These are phyloP conservation scores for Endothia cerciana DNA, from an alignment of 2,329 filamentous ascomycete genomes.

Conservation along the genomic window DNA sequence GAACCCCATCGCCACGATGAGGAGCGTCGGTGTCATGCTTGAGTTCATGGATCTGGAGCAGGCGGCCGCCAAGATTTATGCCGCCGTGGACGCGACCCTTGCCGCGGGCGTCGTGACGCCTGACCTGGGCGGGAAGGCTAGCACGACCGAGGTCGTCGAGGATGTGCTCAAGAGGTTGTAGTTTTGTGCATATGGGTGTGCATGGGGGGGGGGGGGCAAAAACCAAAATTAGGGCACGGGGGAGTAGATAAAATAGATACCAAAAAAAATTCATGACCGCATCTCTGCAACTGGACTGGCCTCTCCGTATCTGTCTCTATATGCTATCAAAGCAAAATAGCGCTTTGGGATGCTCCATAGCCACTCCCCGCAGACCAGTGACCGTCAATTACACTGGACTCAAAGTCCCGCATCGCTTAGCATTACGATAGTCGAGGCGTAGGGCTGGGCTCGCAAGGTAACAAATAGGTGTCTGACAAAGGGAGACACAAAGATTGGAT, in stretches of 20 bases:
- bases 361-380: too few species aligned
- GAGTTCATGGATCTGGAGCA: constrained; percentile 89
- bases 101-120: constrained; percentile 84
- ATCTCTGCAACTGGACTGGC: neutral
- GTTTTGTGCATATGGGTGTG: neutral
- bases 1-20: constrained; percentile 93
- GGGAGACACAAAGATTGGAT: too few species aligned
- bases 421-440: too few species aligned
- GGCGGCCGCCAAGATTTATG: constrained; percentile 88
- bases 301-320: neutral
- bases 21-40: constrained; percentile 91
- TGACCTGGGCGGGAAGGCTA: constrained; percentile 86
- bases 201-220: neutral
- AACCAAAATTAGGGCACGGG: neutral
- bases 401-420: neutral
- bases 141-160: constrained; percentile 82
- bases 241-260: constrained; percentile 24
- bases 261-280: constrained; percentile 6
- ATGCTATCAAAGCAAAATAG: neutral
- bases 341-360: neutral
- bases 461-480: too few species aligned
- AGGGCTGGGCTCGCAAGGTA: too few species aligned
- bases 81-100: constrained; percentile 87
- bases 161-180: constrained; percentile 86
- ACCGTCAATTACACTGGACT: neutral